These are phyloP conservation scores for Suhomyces sp. DNA, from an alignment of 805 yeast species.

Conservation along the genomic window DNA sequence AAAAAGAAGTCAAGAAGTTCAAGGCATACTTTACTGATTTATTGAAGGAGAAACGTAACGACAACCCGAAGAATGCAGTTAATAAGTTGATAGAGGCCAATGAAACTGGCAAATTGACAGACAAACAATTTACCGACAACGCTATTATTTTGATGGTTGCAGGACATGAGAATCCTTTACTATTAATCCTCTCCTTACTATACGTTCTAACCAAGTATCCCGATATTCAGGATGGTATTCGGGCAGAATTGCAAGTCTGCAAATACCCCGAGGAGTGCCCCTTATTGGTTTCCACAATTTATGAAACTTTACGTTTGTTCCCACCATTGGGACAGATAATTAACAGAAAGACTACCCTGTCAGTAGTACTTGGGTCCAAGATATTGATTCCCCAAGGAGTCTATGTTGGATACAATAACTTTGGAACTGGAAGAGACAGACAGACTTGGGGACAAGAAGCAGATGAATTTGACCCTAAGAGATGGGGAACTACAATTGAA, in stretches of 20 bases:
- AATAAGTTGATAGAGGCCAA: conserved; percentile 40
- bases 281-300: conserved; percentile 35
- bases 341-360: conserved; percentile 45
- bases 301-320: conserved; percentile 48
- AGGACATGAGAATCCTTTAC: conserved; percentile 64
- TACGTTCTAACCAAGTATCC: conserved; percentile 47
- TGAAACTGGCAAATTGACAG: conserved; percentile 34
- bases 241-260: conserved; percentile 16
- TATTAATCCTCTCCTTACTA: conserved; percentile 47
- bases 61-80: conserved; percentile 35
- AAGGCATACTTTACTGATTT: conserved; percentile 33
- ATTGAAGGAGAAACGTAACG: conserved; percentile 23
- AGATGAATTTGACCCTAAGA: conserved; percentile 42
- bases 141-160: conserved; percentile 56
- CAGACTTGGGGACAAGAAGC: conserved; percentile 47
- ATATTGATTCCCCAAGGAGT: conserved; percentile 49
- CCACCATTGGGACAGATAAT: conserved; percentile 61
- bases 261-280: conserved; percentile 14
- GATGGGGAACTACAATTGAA: conserved; percentile 50
- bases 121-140: conserved; percentile 53
- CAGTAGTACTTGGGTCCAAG: conserved; percentile 38
- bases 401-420: conserved; percentile 57
- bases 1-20: conserved; percentile 42
- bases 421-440: conserved; percentile 48
- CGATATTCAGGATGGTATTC: conserved; percentile 29